Conservation (phyloP, 441 rosid species). For the Omphalea diandra region DNA sequence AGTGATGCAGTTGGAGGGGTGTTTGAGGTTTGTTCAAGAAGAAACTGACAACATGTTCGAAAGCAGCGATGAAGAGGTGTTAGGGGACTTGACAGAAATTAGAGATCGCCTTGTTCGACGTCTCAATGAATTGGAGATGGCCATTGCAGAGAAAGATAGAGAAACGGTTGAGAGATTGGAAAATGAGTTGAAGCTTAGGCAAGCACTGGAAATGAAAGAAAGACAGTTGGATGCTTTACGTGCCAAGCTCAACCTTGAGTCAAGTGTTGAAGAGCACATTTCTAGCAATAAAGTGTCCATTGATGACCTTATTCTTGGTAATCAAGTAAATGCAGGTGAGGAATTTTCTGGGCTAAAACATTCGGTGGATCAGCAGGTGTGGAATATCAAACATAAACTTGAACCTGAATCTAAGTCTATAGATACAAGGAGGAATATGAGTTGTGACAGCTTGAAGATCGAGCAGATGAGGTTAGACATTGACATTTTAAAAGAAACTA, state of each 20-base stretch:
- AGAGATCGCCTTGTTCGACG: conserved; percentile 74
- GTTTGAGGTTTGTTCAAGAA: conserved; percentile 66
- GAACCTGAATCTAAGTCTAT: conserved; percentile 41
- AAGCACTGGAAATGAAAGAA: conserved; percentile 53
- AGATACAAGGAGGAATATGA: conserved; percentile 31
- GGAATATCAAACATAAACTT: conserved; percentile 66
- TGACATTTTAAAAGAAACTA: conserved; percentile 63
- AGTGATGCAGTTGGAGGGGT: conserved; percentile 72
- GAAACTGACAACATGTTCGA: conserved; percentile 57
- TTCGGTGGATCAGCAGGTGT: conserved; percentile 71
- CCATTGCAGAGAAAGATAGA: conserved; percentile 69
- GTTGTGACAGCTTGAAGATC: conserved; percentile 33
- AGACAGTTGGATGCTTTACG: conserved; percentile 57
- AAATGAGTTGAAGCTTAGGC: conserved; percentile 53
- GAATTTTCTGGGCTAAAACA: conserved; percentile 61
- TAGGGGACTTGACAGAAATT: conserved; percentile 58
- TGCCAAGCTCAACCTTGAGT: conserved; percentile 41
- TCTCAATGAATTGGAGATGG: conserved; percentile 57
- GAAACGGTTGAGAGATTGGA: conserved; percentile 51
- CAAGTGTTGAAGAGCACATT: conserved; percentile 27
- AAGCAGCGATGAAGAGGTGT: conserved; percentile 51
- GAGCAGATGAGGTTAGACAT: conserved; percentile 68
- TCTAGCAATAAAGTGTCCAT: conserved; percentile 23
- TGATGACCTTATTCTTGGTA: conserved; percentile 28
- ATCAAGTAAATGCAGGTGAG: conserved; percentile 26